Conservation (phyloP, 192 early-diverging fungal genomes). For the Gryganskiella cystojenkinii region DNA sequence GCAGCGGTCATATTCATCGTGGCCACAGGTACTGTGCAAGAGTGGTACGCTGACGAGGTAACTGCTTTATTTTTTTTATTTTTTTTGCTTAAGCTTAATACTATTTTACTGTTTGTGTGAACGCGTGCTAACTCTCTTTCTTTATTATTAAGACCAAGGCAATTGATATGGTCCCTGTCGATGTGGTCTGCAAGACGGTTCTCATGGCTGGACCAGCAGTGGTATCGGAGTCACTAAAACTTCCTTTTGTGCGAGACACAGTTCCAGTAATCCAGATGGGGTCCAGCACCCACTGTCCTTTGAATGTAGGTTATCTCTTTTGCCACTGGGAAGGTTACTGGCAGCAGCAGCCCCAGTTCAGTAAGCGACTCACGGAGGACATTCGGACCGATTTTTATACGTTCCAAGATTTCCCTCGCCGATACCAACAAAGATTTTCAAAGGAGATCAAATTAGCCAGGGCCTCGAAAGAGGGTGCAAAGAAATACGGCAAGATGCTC, state of each 20-base stretch:
- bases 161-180: neutral
- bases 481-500: no score
- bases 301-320: neutral
- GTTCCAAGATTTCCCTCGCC: neutral
- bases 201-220: neutral
- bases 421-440: neutral
- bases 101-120: no score
- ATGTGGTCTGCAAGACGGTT: neutral
- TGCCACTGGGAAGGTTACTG: neutral
- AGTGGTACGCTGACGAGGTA: constrained; percentile 14
- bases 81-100: no score
- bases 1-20: neutral
- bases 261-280: neutral
- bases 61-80: no score
- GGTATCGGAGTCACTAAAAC: no score
- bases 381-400: neutral
- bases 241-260: no score
- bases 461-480: no score
- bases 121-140: no score
- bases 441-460: no score
- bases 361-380: neutral
- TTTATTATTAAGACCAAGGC: no score
- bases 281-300: neutral
- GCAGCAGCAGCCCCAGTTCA: neutral
- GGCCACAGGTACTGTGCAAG: constrained; percentile 1